phyloP scores from a whole-genome alignment of 768 basidiomycete species.

The Suillus discolor region DNA sequence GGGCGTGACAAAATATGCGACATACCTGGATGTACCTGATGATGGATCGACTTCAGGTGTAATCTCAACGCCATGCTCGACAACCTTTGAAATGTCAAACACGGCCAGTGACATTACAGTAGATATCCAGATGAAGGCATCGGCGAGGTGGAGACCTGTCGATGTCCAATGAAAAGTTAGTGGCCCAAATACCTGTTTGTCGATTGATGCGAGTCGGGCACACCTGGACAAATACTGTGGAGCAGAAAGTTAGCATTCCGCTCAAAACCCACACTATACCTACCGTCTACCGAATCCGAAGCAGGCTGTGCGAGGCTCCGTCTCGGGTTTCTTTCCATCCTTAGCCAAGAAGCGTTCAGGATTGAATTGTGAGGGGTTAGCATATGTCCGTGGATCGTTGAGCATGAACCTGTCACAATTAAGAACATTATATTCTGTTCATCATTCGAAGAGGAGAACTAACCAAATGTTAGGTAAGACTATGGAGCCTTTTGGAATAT shows the following conservation, averaged over 20 bases:
- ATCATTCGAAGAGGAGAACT: not conserved
- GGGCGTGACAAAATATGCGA: no score
- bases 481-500: not conserved
- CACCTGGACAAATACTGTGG: not conserved
- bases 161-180: not conserved
- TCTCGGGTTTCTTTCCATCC: not conserved
- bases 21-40: no score
- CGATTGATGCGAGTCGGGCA: not conserved
- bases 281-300: not conserved
- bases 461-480: not conserved
- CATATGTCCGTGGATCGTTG: not conserved
- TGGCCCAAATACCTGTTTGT: not conserved
- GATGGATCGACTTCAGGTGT: no score
- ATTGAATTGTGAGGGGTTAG: not conserved
- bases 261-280: not conserved
- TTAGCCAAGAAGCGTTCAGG: not conserved
- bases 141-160: not conserved
- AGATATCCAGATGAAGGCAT: not conserved
- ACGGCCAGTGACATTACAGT: not conserved
- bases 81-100: not conserved
- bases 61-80: not conserved
- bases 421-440: not conserved
- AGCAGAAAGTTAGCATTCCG: not conserved
- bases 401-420: not conserved
- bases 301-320: not conserved